These are phyloP conservation scores for Coniophora puteana DNA, from an alignment of 1,284 basidiomycete genomes.

Conservation along the genomic window DNA sequence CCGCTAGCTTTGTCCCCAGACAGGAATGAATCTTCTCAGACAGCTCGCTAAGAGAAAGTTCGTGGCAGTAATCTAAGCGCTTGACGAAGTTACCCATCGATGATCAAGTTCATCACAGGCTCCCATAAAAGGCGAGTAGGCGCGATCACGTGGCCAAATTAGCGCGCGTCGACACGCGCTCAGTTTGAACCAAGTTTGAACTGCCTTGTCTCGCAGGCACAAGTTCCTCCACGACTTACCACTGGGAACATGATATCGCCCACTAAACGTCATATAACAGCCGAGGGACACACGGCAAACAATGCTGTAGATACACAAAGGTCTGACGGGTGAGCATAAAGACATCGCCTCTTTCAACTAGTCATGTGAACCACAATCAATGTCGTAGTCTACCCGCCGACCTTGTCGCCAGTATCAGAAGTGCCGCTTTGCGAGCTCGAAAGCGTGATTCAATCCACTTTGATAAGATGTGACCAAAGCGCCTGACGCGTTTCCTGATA, in stretches of 20 bases:
- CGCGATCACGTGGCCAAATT: constrained; percentile 6
- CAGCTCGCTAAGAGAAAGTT: no score
- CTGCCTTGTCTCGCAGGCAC: no score
- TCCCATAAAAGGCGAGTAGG: no score
- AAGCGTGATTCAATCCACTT: constrained; percentile 27
- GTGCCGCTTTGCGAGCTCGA: constrained; percentile 29
- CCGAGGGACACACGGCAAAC: constrained; percentile 31
- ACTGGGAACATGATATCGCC: constrained; percentile 16
- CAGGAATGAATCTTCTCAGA: no score
- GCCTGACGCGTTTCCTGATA: constrained; percentile 23
- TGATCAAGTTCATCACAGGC: no score
- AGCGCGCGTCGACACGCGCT: background rate
- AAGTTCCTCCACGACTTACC: no score
- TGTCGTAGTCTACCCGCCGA: constrained; percentile 17
- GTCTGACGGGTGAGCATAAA: constrained; percentile 19
- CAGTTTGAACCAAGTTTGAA: constrained; percentile 6
- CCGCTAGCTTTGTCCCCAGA: no score
- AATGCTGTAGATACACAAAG: constrained; percentile 23
- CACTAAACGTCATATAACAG: constrained; percentile 42
- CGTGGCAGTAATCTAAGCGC: no score
- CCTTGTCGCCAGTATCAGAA: constrained; percentile 27
- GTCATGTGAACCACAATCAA: constrained; percentile 6
- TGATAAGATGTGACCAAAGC: constrained; percentile 14
- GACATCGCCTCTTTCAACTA: constrained; percentile 6
- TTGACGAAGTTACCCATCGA: no score